phyloP scores from a whole-genome alignment of 2,329 filamentous ascomycete genomes.

The Blastomyces gilchristii region DNA sequence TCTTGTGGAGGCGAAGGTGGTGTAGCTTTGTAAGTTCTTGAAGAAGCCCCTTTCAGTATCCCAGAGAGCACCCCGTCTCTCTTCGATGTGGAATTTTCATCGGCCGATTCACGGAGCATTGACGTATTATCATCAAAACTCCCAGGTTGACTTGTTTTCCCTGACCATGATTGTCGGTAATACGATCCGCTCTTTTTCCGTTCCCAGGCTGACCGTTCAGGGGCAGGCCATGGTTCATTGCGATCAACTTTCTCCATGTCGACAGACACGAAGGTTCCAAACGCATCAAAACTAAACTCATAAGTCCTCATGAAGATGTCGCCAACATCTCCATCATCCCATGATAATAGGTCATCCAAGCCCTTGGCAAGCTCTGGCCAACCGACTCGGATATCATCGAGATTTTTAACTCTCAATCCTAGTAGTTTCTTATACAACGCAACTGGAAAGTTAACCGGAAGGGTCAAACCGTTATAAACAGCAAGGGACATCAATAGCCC shows the following conservation, averaged over 20 bases:
- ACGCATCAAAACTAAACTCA: conserved; percentile 62
- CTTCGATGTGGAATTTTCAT: background rate
- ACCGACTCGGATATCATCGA: conserved; percentile 72
- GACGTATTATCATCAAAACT: conserved; percentile 9
- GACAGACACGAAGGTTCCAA: conserved; percentile 44
- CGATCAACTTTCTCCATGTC: conserved; percentile 42
- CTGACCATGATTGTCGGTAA: conserved; percentile 6
- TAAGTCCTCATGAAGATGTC: conserved; percentile 79
- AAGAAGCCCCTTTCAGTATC: conserved; percentile 21
- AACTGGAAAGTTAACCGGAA: conserved; percentile 80
- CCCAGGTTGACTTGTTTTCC: background rate
- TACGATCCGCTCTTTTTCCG: conserved; percentile 9
- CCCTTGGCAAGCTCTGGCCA: conserved; percentile 76
- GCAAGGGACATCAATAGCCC: conserved; percentile 83
- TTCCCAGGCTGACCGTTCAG: conserved; percentile 14
- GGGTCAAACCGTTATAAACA: conserved; percentile 82
- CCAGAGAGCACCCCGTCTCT: conserved; percentile 12
- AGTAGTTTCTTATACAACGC: conserved; percentile 75
- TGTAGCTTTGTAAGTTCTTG: conserved; percentile 20
- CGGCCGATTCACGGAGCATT: conserved; percentile 11
- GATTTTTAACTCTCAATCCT: conserved; percentile 54
- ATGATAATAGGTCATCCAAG: conserved; percentile 61
- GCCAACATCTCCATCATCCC: conserved; percentile 69
- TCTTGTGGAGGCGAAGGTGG: conserved; percentile 25
- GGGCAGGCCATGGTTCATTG: conserved; percentile 29